Base-by-base conservation (phyloP, 2,329 filamentous ascomycete genomes). In the Ilyonectria destructans region DNA sequence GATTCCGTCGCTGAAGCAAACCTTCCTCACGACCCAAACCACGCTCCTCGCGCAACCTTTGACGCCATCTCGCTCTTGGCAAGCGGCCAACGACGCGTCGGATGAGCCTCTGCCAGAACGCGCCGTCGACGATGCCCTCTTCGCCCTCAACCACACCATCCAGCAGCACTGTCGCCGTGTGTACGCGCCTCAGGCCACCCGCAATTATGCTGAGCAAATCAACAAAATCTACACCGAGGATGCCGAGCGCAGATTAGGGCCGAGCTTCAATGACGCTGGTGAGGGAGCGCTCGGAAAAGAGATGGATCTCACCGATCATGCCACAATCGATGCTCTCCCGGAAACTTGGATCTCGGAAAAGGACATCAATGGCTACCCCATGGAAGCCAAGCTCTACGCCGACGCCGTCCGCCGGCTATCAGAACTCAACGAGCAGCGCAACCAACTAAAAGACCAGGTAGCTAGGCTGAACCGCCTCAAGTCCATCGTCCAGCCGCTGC, bases 171-270 rank as follows among this genome's bases (percentile, higher is more conserved):
- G 86, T 33, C 88, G 88, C 40, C 86, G 90, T 62, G 89, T 90
- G 6, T 93, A 93, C 77, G 87, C 90, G 17, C 87, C 90, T 0
- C 90, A 92, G 73, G 90, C 91, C n/a, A 89, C 87, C 58, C 87
- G 91, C 40, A 90, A 93, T 74, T 87, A 94, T 19, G 91, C 92
- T 2, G 91, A 93, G 82, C 92, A 94, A 81, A 89, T 94, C 48
- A 90, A 93, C 79, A 80, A 81, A 55, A 81, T 92, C 51, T 94
- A 93, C 78, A 86, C 86, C 79, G 80, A 80, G 6, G 81, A 82
- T 15, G 81, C 80, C 5, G 83, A 85, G 45, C 82, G 83, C 43
- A 81, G 77, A 51, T 79, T 80, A 10, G 64, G 17, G 17, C 46
- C 26, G 58, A 75, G 74, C 10, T 80, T 78, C 0, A 77, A 68